Evolutionary conservation across 371 early-diverging fungal genomes (phyloP).

Genomic region (Rhizopus delemar): DNA sequence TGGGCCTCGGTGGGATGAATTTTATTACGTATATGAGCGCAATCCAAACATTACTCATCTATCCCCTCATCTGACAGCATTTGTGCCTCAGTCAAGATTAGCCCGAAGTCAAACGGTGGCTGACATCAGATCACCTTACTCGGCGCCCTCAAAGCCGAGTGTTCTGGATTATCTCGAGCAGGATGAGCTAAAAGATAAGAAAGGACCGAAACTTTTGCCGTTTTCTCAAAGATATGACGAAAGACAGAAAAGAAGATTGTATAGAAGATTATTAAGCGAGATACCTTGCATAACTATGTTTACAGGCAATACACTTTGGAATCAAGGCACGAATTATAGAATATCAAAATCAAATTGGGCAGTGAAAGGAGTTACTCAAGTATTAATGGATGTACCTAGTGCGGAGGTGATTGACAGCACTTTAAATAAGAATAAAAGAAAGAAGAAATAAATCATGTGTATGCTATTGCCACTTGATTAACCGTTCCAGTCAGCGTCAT

Average conservation of each 20-base stretch:
- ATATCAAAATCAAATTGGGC: constrained; percentile 27
- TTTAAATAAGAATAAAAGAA: constrained; percentile 7
- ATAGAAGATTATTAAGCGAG: constrained; percentile 26
- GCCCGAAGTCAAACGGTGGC: constrained; percentile 18
- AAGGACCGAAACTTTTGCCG: too few species aligned
- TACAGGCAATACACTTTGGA: constrained; percentile 23
- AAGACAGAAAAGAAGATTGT: constrained; percentile 30
- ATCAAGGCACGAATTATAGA: constrained; percentile 9
- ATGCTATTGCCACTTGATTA: too few species aligned
- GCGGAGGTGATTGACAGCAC: constrained; percentile 13
- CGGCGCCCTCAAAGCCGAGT: constrained; percentile 11
- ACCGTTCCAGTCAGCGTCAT: too few species aligned
- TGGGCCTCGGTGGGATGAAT: constrained; percentile 36
- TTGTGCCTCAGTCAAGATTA: constrained; percentile 3
- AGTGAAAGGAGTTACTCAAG: constrained; percentile 9
- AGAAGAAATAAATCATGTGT: constrained; percentile 5
- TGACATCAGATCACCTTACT: constrained; percentile 18
- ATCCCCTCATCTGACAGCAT: constrained; percentile 14
- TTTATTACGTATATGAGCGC: constrained; percentile 21
- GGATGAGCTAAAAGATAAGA: background rate
- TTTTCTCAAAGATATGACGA: background rate
- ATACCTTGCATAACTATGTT: constrained; percentile 30
- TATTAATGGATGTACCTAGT: constrained; percentile 15
- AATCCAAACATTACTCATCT: constrained; percentile 26
- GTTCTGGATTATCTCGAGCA: constrained; percentile 14